Percentiles rank a stretch among this genome's conserved stretches.
Evolutionary conservation across 164 flowering plant species (phyloP).

Genomic region (Liquidambar formosana): DNA sequence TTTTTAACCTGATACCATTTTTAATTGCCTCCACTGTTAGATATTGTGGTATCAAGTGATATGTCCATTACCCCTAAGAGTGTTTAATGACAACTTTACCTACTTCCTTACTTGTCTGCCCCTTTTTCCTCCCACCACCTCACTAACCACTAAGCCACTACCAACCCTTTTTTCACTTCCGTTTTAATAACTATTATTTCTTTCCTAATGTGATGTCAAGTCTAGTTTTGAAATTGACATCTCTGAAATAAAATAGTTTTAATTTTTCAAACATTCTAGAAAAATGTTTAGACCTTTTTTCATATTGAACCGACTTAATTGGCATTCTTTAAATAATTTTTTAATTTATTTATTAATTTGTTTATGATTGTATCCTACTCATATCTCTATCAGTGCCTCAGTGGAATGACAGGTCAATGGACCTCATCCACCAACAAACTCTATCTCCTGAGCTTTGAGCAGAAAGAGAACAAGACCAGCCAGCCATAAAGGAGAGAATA

Average conservation of each 20-base stretch:
- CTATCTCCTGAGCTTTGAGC: not conserved
- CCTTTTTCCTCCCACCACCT: constrained; percentile 16
- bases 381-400: constrained; percentile 23
- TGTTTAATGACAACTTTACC: constrained; percentile 22
- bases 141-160: constrained; percentile 21
- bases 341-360: too few relatives aligned
- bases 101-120: constrained; percentile 17
- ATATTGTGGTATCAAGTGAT: constrained; percentile 21
- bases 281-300: too few relatives aligned
- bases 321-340: too few relatives aligned
- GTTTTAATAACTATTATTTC: not conserved
- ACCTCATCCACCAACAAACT: too few relatives aligned
- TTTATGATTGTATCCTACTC: constrained; percentile 18
- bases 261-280: constrained; percentile 2
- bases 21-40: constrained; percentile 8
- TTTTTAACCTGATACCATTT: constrained; percentile 1
- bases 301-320: too few relatives aligned
- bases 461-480: constrained; percentile 9
- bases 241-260: constrained; percentile 4
- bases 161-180: constrained; percentile 1
- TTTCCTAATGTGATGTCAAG: constrained; percentile 30
- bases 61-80: constrained; percentile 18
- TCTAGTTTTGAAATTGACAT: constrained; percentile 19
- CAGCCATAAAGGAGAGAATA: constrained; percentile 11
- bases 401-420: constrained; percentile 19